Percentiles rank a stretch among this genome's conserved stretches.
These are phyloP conservation scores for Diaporthe longicolla DNA, from an alignment of 2,329 filamentous ascomycete species.

Conservation along the genomic window DNA sequence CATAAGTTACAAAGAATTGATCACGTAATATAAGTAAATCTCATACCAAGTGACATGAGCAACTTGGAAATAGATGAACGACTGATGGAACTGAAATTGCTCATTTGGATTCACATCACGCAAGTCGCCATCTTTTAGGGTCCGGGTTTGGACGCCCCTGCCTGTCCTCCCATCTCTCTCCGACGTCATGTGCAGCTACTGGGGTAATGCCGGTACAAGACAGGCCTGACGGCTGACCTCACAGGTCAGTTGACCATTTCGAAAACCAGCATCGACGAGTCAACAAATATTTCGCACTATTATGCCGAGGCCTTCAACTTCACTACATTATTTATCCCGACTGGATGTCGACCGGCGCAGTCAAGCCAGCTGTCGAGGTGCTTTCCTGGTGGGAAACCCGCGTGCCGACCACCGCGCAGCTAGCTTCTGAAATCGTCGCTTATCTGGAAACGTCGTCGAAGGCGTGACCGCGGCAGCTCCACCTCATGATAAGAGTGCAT, in stretches of 20 bases:
- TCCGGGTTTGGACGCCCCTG: background rate
- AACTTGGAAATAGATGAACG: no score
- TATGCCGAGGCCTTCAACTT: background rate
- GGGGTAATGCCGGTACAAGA: no score
- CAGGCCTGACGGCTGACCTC: constrained; percentile 2
- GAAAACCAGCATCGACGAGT: no score
- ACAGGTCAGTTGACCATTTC: constrained; percentile 2
- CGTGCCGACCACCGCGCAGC: background rate
- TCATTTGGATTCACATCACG: no score
- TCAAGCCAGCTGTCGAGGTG: background rate
- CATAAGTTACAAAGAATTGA: no score
- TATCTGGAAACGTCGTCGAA: constrained; percentile 18
- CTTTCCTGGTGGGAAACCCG: background rate
- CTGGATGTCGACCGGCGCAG: background rate
- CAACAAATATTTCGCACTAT: background rate
- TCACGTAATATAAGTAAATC: no score
- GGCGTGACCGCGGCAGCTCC: constrained; percentile 28
- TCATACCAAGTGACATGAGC: no score
- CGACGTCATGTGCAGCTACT: constrained; percentile 10
- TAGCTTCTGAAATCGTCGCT: constrained; percentile 1
- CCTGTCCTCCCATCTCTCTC: background rate
- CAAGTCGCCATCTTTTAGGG: background rate
- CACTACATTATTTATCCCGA: no score
- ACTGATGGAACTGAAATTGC: no score
- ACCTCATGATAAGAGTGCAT: constrained; percentile 9